phyloP scores from a whole-genome alignment of 805 yeast species.

The Lipomyces starkeyi region DNA sequence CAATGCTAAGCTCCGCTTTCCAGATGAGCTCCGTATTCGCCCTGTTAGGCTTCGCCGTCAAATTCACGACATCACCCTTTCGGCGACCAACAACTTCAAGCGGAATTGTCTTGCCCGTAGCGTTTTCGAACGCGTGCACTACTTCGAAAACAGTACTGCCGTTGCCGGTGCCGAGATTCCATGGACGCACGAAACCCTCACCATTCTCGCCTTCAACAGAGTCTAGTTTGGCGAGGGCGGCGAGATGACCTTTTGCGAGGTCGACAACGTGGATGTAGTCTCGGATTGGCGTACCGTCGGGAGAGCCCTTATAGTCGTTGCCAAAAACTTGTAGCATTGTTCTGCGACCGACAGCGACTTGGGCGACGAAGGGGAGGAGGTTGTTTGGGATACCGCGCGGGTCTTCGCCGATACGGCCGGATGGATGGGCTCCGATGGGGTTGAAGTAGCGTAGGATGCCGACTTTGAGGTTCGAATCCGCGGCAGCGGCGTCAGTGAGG shows the following conservation, averaged over 20 bases:
- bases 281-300: constrained; percentile 58
- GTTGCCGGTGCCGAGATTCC: constrained; percentile 83
- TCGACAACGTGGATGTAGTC: constrained; percentile 85
- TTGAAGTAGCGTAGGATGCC: constrained; percentile 80
- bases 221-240: constrained; percentile 66
- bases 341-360: constrained; percentile 75
- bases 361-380: constrained; percentile 74
- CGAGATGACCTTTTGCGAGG: constrained; percentile 75
- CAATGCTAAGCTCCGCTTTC: constrained; percentile 62
- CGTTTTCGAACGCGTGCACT: constrained; percentile 64
- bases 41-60: constrained; percentile 72
- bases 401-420: constrained; percentile 81
- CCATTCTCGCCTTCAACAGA: constrained; percentile 36
- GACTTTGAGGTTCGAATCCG: constrained; percentile 44
- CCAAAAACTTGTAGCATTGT: constrained; percentile 74
- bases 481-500: constrained; percentile 59
- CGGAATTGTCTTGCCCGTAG: constrained; percentile 68
- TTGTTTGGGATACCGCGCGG: constrained; percentile 80
- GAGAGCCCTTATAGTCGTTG: constrained; percentile 63
- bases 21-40: constrained; percentile 72
- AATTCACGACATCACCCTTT: constrained; percentile 75
- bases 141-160: constrained; percentile 83
- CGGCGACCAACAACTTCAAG: constrained; percentile 70
- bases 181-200: constrained; percentile 67
- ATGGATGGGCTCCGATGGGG: constrained; percentile 86